These are phyloP conservation scores for Onygena corvina DNA, from an alignment of 2,329 filamentous ascomycete species.

Conservation along the genomic window DNA sequence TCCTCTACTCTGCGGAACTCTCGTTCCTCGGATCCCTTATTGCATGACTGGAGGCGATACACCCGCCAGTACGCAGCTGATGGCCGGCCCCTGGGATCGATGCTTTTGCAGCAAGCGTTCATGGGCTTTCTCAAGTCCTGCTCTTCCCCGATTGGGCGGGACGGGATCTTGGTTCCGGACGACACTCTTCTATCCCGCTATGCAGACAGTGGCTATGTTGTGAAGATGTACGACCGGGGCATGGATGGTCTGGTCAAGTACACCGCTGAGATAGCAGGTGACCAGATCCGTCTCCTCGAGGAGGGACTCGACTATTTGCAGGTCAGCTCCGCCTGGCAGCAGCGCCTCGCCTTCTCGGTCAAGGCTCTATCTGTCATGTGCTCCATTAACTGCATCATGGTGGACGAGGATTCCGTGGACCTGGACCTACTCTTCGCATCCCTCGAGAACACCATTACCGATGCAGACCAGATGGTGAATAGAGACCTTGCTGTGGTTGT, in stretches of 20 bases:
- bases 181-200: slow-evolving; percentile 62
- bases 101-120: slow-evolving; percentile 81
- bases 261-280: slow-evolving; percentile 60
- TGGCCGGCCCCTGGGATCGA: slow-evolving; percentile 73
- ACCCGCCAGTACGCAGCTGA: slow-evolving; percentile 68
- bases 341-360: slow-evolving; percentile 71
- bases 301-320: slow-evolving; percentile 82
- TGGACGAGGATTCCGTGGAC: slow-evolving; percentile 72
- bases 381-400: slow-evolving; percentile 71
- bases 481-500: slow-evolving; percentile 63
- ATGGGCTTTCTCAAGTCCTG: slow-evolving; percentile 71
- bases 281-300: slow-evolving; percentile 78
- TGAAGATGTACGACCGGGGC: slow-evolving; percentile 26
- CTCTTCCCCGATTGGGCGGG: slow-evolving; percentile 59
- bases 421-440: slow-evolving; percentile 66
- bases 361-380: slow-evolving; percentile 72
- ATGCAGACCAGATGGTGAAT: slow-evolving; percentile 72
- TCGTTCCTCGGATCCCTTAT: slow-evolving; percentile 49
- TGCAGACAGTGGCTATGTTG: slow-evolving; percentile 45
- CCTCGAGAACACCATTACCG: slow-evolving; percentile 71
- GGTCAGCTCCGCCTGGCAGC: slow-evolving; percentile 74
- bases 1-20: slow-evolving; percentile 82
- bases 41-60: slow-evolving; percentile 81
- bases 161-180: slow-evolving; percentile 47
- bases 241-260: slow-evolving; percentile 37